These are phyloP conservation scores for Xylaria longipes DNA, from an alignment of 495 filamentous ascomycete species.

Conservation along the genomic window DNA sequence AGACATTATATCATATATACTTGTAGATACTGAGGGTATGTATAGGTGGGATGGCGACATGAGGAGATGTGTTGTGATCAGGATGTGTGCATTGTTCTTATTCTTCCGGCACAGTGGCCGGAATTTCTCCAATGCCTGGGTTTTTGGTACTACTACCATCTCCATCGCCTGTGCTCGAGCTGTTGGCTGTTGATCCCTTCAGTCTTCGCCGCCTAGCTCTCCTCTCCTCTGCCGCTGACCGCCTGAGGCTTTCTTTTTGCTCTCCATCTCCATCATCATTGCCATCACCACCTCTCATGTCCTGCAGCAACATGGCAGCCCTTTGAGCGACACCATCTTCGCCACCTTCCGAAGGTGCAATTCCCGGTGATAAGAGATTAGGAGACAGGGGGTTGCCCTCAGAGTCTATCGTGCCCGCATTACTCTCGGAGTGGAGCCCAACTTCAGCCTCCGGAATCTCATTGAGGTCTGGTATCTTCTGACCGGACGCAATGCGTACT, in stretches of 20 bases:
- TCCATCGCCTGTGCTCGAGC: constrained; percentile 27
- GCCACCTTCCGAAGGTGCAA: constrained; percentile 56
- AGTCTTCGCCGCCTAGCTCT: constrained; percentile 40
- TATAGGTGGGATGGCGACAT: neutral
- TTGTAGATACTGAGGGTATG: constrained; percentile 25
- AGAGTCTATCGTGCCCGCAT: constrained; percentile 37
- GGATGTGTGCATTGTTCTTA: constrained; percentile 9
- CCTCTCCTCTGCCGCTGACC: constrained; percentile 51
- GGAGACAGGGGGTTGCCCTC: constrained; percentile 47
- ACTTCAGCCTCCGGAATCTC: constrained; percentile 58
- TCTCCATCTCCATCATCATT: constrained; percentile 64
- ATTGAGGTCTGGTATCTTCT: constrained; percentile 75
- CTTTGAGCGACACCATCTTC: constrained; percentile 82
- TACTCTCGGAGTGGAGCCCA: constrained; percentile 32
- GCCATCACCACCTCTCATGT: constrained; percentile 70
- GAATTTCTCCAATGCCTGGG: constrained; percentile 33
- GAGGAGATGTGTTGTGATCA: neutral
- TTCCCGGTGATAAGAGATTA: constrained; percentile 44
- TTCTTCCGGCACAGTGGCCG: constrained; percentile 32
- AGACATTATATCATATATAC: constrained; percentile 35
- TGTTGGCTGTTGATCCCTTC: constrained; percentile 34
- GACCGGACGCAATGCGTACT: constrained; percentile 86
- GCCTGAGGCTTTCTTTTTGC: constrained; percentile 61
- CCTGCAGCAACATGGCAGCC: constrained; percentile 81
- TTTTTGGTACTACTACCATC: constrained; percentile 30